phyloP scores from a whole-genome alignment of 2,329 filamentous ascomycete genomes.

The Blastomyces gilchristii region DNA sequence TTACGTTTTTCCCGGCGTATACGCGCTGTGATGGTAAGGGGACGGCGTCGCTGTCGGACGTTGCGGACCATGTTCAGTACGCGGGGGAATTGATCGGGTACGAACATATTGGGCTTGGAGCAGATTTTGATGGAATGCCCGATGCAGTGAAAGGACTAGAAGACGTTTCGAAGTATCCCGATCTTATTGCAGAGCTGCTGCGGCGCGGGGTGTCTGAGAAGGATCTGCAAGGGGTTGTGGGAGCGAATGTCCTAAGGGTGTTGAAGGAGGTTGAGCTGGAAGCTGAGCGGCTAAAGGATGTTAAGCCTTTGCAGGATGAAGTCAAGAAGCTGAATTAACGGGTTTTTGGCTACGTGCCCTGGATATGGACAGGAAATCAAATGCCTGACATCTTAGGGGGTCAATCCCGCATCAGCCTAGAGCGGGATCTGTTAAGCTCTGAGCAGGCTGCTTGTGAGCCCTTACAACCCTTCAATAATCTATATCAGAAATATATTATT shows the following conservation, averaged over 20 bases:
- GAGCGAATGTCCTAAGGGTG: constrained; percentile 71
- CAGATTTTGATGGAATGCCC: constrained; percentile 67
- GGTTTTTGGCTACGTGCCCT: neutral
- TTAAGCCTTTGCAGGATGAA: constrained; percentile 4
- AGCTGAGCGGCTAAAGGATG: constrained; percentile 4
- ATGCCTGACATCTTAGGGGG: neutral
- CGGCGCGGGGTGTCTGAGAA: constrained; percentile 61
- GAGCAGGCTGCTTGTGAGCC: neutral
- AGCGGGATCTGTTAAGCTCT: neutral
- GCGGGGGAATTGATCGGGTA: constrained; percentile 78
- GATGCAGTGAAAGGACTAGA: constrained; percentile 62
- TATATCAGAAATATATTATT: neutral
- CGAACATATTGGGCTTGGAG: constrained; percentile 77
- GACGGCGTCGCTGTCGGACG: constrained; percentile 64
- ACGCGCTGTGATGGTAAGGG: constrained; percentile 59
- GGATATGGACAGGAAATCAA: neutral
- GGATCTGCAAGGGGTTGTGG: constrained; percentile 65
- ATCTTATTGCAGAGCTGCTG: constrained; percentile 65
- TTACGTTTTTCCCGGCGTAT: constrained; percentile 79
- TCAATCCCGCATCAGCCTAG: neutral
- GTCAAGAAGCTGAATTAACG: neutral
- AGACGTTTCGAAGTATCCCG: constrained; percentile 74
- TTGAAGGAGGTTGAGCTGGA: constrained; percentile 64
- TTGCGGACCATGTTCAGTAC: constrained; percentile 69
- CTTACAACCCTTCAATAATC: neutral